Base-by-base conservation (phyloP, 2,329 filamentous ascomycete genomes). In the Curvularia sp. region DNA sequence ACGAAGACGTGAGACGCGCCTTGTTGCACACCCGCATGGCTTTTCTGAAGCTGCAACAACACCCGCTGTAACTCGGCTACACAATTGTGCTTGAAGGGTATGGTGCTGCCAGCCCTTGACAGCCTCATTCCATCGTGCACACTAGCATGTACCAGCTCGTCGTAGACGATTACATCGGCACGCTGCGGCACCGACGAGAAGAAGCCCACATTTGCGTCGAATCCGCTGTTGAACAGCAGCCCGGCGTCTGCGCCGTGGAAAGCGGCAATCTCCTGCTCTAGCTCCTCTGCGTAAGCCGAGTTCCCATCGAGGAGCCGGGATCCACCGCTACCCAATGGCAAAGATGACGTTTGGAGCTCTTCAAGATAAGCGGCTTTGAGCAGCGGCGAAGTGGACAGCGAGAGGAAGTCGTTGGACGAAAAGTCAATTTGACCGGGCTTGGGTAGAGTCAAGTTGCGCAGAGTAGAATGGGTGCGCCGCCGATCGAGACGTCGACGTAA, bases 101-200 rank as follows among this genome's bases (percentile, higher is more conserved):
- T 48, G 13, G 64, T 79, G 34, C 67, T 74, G 0, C 67, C 75
- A 0, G 86, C 87, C 1, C 88, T 82, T 6, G 86, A 87, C 19
- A 88, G 67, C 18, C 82, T 81, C 88, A 93, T 91, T 0, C 67
- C 91, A 71, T 93, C 90, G 58, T 92, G 90, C 1, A 88, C 86
- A 65, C 89, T 93, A 0, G 91, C 91, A 68, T 95, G 91, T 13
- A 94, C 87, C 30, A 89, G 80, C 71, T 89, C 89, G 68, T 0
- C 91, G 66, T 94, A 89, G 0, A 95, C 72, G 21, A 95, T 81
- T 1, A 71, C 60, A 64, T 83, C 81, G 5, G 77, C 79, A 1
- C 66, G 66, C 59, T 82, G 81, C 18, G 81, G 81, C n/a, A 83
- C 67, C 48, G 76, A 79, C 0, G 79, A 77, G 63, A 82, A 83